Evolutionary conservation across 148 eudicot genomes (phyloP).

Genomic region (Spergularia bocconei): DNA sequence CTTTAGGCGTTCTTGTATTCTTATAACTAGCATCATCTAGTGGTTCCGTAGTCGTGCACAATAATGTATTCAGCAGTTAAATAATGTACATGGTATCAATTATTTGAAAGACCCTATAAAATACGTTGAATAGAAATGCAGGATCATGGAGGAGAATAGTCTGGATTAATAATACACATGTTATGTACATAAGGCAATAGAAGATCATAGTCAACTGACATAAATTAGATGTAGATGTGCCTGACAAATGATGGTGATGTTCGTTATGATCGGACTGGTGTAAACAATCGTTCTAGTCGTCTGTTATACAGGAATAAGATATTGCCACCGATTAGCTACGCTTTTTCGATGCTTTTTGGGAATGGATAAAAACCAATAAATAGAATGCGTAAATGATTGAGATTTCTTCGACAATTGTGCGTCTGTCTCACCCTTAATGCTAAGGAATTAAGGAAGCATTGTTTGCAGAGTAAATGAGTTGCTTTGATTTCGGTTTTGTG

Average conservation of each 20-base stretch:
- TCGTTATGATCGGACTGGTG: slow-evolving; percentile 1
- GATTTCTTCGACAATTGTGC: too few species aligned
- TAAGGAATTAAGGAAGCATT: too few species aligned
- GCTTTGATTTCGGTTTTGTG: too few species aligned
- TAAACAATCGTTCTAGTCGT: slow-evolving; percentile 3
- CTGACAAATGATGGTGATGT: not conserved
- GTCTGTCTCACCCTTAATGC: too few species aligned
- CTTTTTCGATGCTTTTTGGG: not conserved
- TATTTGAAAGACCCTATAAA: not conserved
- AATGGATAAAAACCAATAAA: not conserved
- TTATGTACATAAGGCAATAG: not conserved
- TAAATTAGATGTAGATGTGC: not conserved
- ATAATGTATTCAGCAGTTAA: not conserved
- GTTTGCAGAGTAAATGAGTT: too few species aligned
- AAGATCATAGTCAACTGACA: not conserved
- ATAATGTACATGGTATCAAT: slow-evolving; percentile 2
- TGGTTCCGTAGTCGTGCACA: not conserved
- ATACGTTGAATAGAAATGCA: not conserved
- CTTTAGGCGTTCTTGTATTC: not conserved
- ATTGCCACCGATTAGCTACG: not conserved
- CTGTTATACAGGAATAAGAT: not conserved
- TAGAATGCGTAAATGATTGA: too few species aligned
- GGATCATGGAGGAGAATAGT: not conserved
- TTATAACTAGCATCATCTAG: not conserved
- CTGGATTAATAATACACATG: not conserved